Evolutionary conservation across 192 early-diverging fungal species (phyloP).

Genomic region (Phlyctochytrium planicorne): DNA sequence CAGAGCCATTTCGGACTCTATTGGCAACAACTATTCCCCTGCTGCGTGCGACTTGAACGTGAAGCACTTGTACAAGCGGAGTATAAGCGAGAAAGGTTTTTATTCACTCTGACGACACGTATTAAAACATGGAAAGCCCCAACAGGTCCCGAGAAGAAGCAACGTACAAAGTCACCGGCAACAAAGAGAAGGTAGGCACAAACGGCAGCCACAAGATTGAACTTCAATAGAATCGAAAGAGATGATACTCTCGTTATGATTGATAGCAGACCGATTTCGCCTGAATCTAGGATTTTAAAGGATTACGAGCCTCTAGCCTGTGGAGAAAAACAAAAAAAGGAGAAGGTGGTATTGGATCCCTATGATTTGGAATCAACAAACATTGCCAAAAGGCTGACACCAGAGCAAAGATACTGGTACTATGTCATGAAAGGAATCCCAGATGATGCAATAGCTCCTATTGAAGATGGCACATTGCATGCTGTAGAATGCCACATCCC

Average conservation of each 20-base stretch:
- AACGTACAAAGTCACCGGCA: too few species aligned
- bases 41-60: slow-evolving; percentile 42
- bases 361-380: slow-evolving; percentile 49
- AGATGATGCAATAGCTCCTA: slow-evolving; percentile 38
- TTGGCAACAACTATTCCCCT: slow-evolving; percentile 62
- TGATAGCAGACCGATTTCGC: slow-evolving; percentile 44
- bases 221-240: background rate
- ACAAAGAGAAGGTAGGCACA: background rate
- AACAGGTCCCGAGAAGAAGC: too few species aligned
- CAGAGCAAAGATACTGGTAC: slow-evolving; percentile 53
- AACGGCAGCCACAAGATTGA: background rate
- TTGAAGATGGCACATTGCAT: slow-evolving; percentile 35
- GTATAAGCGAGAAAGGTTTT: background rate
- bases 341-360: slow-evolving; percentile 44
- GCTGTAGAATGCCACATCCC: slow-evolving; percentile 36
- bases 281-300: slow-evolving; percentile 36
- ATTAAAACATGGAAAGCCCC: too few species aligned
- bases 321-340: slow-evolving; percentile 14
- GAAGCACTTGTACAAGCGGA: slow-evolving; percentile 35
- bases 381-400: slow-evolving; percentile 53
- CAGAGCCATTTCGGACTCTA: slow-evolving; percentile 57
- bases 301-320: slow-evolving; percentile 20
- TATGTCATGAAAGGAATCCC: slow-evolving; percentile 50
- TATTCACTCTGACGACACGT: too few species aligned
- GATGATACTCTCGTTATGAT: background rate